Base-by-base conservation (phyloP, 176 grass and related monocot genomes). In the Oryza australiensis region DNA sequence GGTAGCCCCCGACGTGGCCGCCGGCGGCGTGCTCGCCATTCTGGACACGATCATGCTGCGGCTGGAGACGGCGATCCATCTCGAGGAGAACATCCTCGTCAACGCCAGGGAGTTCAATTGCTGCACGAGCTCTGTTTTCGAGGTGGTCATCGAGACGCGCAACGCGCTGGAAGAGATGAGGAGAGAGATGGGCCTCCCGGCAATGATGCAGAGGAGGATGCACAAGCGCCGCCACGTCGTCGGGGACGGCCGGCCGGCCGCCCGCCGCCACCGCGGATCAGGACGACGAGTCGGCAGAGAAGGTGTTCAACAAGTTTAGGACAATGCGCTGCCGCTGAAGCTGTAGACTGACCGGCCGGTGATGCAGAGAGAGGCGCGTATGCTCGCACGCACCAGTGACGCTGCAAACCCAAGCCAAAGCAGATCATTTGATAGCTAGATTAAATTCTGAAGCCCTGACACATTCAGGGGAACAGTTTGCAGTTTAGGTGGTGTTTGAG, bases 111-210 rank as follows among this genome's bases (percentile, higher is more conserved):
- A 0, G 0, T 33, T 24, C 9, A 28, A 27, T 2, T 72, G 30
- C 33, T 7, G 5, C 26, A 0, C 38, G 18, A 22, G 13, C 59
- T 32, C 33, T 26, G 66, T 46, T 60, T 5, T 78, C 12, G 12
- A 48, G 13, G 66, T 66, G 32, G 15, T 83, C 43, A 16, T 4
- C 67, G 43, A 72, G 11, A 74, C 26, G 23, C 60, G 34, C 59
- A 24, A 27, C 67, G 74, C 69, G 20, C 16, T 88, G 22, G 33
- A 55, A 9, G 63, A 43, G 59, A 88, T 88, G 80, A 53, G 67
- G 5, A 23, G 1, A 1, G 80, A 64, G 67, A 29, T 45, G 33
- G 80, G 78, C 43, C 12, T 88, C 33, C 74, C 65, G 32, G 74
- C 26, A 5, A 26, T 83, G 74, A 27, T 83, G 80, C 80, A 59